phyloP scores from a whole-genome alignment of 1,284 basidiomycete species.

The Ustanciosporium gigantosporum region DNA sequence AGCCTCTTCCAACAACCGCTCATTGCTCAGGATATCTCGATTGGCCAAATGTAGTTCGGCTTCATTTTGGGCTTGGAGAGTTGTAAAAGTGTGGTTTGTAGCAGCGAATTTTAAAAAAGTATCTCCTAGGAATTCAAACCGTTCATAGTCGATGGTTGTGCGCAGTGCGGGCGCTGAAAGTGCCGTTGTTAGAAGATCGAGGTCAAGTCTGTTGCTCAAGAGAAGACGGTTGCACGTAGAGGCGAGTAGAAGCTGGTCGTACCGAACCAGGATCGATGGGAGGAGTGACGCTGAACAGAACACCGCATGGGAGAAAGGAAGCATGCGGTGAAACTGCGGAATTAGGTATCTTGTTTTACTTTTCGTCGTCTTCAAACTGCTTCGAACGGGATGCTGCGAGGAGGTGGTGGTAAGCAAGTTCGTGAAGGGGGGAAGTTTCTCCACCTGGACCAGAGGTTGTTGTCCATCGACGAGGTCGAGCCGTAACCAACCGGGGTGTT shows the following conservation, averaged over 20 bases:
- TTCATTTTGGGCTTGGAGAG: constrained; percentile 10
- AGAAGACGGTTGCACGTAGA: constrained; percentile 7
- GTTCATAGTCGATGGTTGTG: constrained; percentile 28
- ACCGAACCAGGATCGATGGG: constrained; percentile 32
- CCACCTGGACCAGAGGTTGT: neutral
- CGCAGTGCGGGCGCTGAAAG: constrained; percentile 15
- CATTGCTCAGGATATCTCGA: constrained; percentile 38
- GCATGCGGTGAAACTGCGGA: neutral
- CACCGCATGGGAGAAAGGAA: constrained; percentile 3
- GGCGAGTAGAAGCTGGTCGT: constrained; percentile 36
- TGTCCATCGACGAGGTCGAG: neutral
- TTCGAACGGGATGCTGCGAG: no score
- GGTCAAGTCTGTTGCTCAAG: constrained; percentile 7
- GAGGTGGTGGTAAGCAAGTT: neutral
- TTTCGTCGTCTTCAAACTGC: neutral
- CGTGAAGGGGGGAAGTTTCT: neutral
- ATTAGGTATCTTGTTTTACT: neutral
- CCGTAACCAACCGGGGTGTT: neutral
- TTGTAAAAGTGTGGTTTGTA: constrained; percentile 36
- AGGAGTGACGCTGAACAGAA: constrained; percentile 15
- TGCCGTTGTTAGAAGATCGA: constrained; percentile 20
- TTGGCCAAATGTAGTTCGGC: constrained; percentile 36
- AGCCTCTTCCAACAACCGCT: constrained; percentile 20
- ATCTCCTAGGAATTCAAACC: constrained; percentile 47
- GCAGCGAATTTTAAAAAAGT: constrained; percentile 39